Evolutionary conservation across 768 basidiomycete species (phyloP).

Genomic region (Leccinum broughii): DNA sequence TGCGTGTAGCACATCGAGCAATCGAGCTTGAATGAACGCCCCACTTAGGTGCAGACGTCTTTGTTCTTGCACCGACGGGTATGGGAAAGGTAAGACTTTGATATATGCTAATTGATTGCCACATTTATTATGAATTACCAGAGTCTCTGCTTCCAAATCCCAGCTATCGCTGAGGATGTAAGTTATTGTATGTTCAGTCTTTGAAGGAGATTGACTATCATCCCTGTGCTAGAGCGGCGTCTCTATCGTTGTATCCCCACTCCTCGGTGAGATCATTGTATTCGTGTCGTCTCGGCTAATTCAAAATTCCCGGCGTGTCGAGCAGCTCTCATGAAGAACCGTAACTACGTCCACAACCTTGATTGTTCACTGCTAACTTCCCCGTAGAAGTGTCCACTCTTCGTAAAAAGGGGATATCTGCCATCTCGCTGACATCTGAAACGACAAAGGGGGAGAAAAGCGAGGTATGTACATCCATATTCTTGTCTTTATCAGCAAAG

Average conservation of each 20-base stretch:
- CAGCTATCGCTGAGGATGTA: constrained; percentile 67
- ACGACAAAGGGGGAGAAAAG: constrained; percentile 53
- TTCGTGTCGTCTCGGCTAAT: not conserved
- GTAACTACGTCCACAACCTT: constrained; percentile 38
- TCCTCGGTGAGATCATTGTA: constrained; percentile 52
- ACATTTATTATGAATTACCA: constrained; percentile 26
- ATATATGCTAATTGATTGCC: not conserved
- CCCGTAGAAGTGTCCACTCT: constrained; percentile 63
- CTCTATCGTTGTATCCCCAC: constrained; percentile 75
- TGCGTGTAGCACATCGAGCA: constrained; percentile 15
- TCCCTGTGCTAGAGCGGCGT: constrained; percentile 52
- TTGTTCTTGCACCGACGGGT: constrained; percentile 83
- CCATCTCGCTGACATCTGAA: constrained; percentile 67
- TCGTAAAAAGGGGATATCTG: constrained; percentile 52
- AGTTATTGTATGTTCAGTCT: constrained; percentile 2
- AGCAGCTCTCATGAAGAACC: constrained; percentile 80
- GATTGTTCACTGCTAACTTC: constrained; percentile 5
- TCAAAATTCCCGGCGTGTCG: not conserved
- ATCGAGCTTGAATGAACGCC: constrained; percentile 2
- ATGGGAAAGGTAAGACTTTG: constrained; percentile 72
- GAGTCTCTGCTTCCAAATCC: constrained; percentile 87
- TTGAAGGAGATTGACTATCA: not conserved
- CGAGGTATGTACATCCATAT: constrained; percentile 43
- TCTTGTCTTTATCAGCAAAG: not conserved
- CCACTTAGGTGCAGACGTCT: constrained; percentile 61